Base-by-base conservation (phyloP, 164 flowering plant species). In the Houttuynia cordata region DNA sequence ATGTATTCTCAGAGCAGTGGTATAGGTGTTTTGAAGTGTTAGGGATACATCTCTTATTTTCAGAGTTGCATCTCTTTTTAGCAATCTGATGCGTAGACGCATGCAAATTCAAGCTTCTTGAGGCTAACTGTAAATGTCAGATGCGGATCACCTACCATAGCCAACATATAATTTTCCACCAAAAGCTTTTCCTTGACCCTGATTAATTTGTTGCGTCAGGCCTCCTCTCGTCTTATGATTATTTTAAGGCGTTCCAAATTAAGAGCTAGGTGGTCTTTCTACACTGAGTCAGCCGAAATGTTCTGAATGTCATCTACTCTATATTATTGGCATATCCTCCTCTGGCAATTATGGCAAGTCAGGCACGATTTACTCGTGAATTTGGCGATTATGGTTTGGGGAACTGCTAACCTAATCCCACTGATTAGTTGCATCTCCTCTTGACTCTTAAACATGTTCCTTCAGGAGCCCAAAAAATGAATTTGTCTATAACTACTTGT, bases 351-450 rank as follows among this genome's bases (percentile, higher is more conserved):
- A 54, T 18, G 18, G 15, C 15, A 7, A 54, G 57, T 24, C 30
- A 14, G 57, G 30, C 24, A 24, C 24, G 57, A 30, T 54, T 54
- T 15, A 54, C 30, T 17, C 4, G 10, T 24, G 24, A 10, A 30
- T 30, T 24, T 54, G 34, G 9, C 9, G 17, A 45, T 45, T 17
- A 45, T 17, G 2, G 49, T 45, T 45, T 45, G 57, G 30, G 57
- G 34, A 54, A 17, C 37, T 30, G 30, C 57, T 30, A 23, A 54
- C 57, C 57, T 30, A 30, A 54, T 30, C 19, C 71, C 21, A 70
- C 65, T 18, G 40, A 40, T 79, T 86, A 67, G 94, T 81, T 89
- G 78, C 82, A 86, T 82, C 97, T 63, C 79, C 97, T 63, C 53
- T 86, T 89, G 97, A 89, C 51, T 70, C 62, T 6, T 18, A 14